Percentiles rank a stretch among this genome's conserved stretches.
These are phyloP conservation scores for Leccinum imitatum DNA, from an alignment of 768 basidiomycete genomes.

Conservation along the genomic window DNA sequence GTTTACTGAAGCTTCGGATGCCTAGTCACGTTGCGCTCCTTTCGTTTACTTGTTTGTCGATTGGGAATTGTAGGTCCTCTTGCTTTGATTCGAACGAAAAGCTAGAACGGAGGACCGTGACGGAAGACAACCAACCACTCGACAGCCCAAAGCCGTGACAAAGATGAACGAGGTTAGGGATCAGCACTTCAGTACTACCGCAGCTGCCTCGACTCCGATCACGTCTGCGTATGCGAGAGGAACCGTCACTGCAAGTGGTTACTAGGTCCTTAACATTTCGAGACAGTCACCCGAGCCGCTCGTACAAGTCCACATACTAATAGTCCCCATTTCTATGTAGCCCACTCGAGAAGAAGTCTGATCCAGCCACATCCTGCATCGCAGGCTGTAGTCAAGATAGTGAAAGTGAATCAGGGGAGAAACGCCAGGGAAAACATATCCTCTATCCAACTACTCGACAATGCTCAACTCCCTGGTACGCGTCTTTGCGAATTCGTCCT, in stretches of 20 bases:
- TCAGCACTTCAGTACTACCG: too few species aligned
- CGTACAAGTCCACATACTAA: background rate
- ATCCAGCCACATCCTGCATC: background rate
- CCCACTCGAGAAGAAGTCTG: background rate
- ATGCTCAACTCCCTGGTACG: constrained; percentile 76
- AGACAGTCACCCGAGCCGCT: background rate
- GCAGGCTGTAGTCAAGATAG: background rate
- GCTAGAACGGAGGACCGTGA: too few species aligned
- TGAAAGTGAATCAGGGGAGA: background rate
- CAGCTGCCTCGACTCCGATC: too few species aligned
- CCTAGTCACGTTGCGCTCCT: background rate
- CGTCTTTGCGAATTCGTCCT: constrained; percentile 87
- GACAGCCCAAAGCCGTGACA: too few species aligned
- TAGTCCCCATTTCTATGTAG: background rate
- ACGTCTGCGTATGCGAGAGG: too few species aligned
- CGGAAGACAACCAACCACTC: too few species aligned
- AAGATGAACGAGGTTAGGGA: too few species aligned
- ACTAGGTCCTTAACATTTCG: background rate
- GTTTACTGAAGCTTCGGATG: background rate
- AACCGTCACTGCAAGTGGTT: too few species aligned
- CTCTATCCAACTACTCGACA: constrained; percentile 50
- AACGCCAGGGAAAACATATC: background rate
- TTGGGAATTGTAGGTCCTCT: background rate
- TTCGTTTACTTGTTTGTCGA: background rate
- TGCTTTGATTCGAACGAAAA: too few species aligned